Percentiles rank a stretch among this genome's conserved stretches.
phyloP scores from a whole-genome alignment of 805 yeast genomes.

The Suhomyces sp. region DNA sequence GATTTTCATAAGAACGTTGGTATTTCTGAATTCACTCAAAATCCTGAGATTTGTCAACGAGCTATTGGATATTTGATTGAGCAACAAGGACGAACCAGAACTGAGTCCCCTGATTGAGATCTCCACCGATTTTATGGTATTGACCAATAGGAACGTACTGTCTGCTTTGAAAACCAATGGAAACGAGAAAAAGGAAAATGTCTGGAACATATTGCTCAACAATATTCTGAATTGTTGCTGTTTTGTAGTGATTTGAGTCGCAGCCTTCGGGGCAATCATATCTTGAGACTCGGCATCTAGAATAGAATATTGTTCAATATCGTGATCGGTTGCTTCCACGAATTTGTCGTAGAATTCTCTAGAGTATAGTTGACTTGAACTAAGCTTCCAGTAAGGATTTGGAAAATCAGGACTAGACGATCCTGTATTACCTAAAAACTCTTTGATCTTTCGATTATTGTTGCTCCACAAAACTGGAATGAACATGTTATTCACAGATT shows the following conservation, averaged over 20 bases:
- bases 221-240: slow-evolving; percentile 27
- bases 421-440: slow-evolving; percentile 13
- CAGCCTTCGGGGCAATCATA: slow-evolving; percentile 22
- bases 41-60: slow-evolving; percentile 57
- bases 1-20: slow-evolving; percentile 32
- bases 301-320: slow-evolving; percentile 21
- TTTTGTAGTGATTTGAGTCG: slow-evolving; percentile 10
- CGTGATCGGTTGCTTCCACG: slow-evolving; percentile 15
- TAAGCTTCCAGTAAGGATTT: slow-evolving; percentile 15
- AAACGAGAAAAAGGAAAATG: slow-evolving; percentile 33
- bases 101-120: slow-evolving; percentile 56
- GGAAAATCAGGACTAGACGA: neutral
- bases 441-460: slow-evolving; percentile 36
- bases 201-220: slow-evolving; percentile 34
- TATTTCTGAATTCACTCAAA: slow-evolving; percentile 36
- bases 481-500: slow-evolving; percentile 78
- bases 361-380: slow-evolving; percentile 12
- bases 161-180: slow-evolving; percentile 38
- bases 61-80: slow-evolving; percentile 62
- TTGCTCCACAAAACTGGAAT: slow-evolving; percentile 67
- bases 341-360: slow-evolving; percentile 27
- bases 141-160: slow-evolving; percentile 41
- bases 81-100: slow-evolving; percentile 41
- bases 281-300: slow-evolving; percentile 27
- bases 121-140: slow-evolving; percentile 63